A percentile compares a stretch with the other conserved stretches of the same genome.
phyloP scores from a whole-genome alignment of 768 basidiomycete genomes.

The Tricholoma hemisulphureum region DNA sequence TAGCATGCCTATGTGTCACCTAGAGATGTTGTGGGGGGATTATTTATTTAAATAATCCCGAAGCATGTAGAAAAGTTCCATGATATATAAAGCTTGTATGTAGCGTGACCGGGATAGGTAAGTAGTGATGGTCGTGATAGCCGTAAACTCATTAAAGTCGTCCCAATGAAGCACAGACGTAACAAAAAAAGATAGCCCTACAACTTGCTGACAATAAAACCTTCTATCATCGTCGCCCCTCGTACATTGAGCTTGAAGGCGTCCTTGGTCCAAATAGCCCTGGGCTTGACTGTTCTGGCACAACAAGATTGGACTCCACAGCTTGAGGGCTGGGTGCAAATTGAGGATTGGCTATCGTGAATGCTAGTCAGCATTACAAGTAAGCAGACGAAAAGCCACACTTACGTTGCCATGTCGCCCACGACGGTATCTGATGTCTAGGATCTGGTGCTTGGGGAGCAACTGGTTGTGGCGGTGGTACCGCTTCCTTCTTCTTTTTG shows the following conservation, averaged over 20 bases:
- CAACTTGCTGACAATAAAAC: too few relatives aligned
- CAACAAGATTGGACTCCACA: slow-evolving; percentile 55
- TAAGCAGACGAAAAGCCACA: slow-evolving; percentile 14
- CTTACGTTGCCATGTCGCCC: slow-evolving; percentile 71
- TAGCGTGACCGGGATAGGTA: too few relatives aligned
- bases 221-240: not conserved
- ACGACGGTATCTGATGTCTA: slow-evolving; percentile 34
- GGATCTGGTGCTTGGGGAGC: slow-evolving; percentile 18
- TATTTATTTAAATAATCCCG: too few relatives aligned
- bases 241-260: slow-evolving; percentile 39
- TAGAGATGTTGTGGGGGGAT: too few relatives aligned
- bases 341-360: slow-evolving; percentile 52
- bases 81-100: too few relatives aligned
- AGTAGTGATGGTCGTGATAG: too few relatives aligned
- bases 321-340: slow-evolving; percentile 61
- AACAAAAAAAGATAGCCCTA: too few relatives aligned
- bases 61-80: too few relatives aligned
- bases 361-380: slow-evolving; percentile 3
- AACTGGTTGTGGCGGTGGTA: not conserved
- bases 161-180: too few relatives aligned
- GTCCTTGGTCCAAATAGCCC: slow-evolving; percentile 80
- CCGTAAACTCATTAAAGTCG: too few relatives aligned
- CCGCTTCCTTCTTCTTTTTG: not conserved
- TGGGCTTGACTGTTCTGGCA: slow-evolving; percentile 56
- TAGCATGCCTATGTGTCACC: too few relatives aligned